Evolutionary conservation across 345 rosid species (phyloP).

Genomic region (Corchorus olitorius): DNA sequence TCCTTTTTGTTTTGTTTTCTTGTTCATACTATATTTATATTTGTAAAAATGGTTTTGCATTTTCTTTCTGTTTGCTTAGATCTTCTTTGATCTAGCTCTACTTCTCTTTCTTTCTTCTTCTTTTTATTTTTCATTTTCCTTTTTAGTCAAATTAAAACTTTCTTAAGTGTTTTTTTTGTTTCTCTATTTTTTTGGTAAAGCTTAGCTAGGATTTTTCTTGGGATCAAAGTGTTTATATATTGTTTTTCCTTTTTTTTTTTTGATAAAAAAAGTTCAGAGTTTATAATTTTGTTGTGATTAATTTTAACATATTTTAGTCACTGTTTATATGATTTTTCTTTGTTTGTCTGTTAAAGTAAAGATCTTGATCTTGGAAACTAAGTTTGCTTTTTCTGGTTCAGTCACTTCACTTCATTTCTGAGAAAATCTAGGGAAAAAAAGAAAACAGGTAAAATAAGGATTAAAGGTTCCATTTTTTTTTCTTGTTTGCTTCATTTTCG

Average conservation of each 20-base stretch:
- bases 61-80: conserved; percentile 28
- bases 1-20: not conserved
- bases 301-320: not conserved
- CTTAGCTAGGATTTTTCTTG: not conserved
- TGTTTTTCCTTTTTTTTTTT: not conserved
- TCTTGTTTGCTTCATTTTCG: not conserved
- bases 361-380: conserved; percentile 19
- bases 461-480: not conserved
- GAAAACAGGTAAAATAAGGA: not conserved
- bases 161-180: not conserved
- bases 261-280: not conserved
- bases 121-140: not conserved
- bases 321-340: not conserved
- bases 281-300: not conserved
- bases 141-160: not conserved
- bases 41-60: conserved; percentile 14
- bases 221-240: not conserved
- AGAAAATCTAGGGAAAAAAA: conserved; percentile 5
- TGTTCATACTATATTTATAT: not conserved
- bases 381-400: not conserved
- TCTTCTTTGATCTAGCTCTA: conserved; percentile 35
- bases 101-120: conserved; percentile 16
- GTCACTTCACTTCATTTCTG: not conserved
- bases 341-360: not conserved
- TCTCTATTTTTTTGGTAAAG: not conserved